Evolutionary conservation across 257 asterid genomes (phyloP).

Genomic region (Nicotiana knightiana): DNA sequence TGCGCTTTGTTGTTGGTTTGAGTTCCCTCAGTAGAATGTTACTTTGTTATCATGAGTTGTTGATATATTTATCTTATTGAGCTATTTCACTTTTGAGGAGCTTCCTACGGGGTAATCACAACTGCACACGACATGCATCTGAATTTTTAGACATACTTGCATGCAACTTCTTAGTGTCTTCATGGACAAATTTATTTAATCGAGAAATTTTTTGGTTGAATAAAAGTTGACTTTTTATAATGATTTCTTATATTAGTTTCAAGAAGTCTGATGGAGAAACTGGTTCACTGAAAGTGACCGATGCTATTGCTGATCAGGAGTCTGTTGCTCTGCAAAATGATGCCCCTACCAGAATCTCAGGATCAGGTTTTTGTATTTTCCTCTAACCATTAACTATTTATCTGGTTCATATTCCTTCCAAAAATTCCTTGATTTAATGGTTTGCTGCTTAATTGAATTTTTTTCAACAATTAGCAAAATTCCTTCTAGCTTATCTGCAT

Average conservation of each 20-base stretch:
- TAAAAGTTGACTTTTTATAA: background rate
- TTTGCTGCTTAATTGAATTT: background rate
- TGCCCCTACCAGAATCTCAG: background rate
- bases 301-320: constrained; percentile 5
- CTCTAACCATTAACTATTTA: background rate
- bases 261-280: constrained; percentile 22
- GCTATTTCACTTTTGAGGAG: background rate
- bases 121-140: background rate
- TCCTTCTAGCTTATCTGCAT: background rate
- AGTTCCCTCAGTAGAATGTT: background rate
- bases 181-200: background rate
- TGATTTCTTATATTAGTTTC: constrained; percentile 8
- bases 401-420: background rate
- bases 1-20: background rate
- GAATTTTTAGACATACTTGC: background rate
- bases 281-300: constrained; percentile 4
- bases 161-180: background rate
- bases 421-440: background rate
- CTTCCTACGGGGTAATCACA: background rate
- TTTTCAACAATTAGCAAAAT: background rate
- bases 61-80: background rate
- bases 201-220: background rate
- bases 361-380: constrained; percentile 12
- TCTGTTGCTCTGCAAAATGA: constrained; percentile 8
- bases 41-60: background rate